Evolutionary conservation across 2,329 filamentous ascomycete genomes (phyloP).

Genomic region (Pseudodiploospora longispora): DNA sequence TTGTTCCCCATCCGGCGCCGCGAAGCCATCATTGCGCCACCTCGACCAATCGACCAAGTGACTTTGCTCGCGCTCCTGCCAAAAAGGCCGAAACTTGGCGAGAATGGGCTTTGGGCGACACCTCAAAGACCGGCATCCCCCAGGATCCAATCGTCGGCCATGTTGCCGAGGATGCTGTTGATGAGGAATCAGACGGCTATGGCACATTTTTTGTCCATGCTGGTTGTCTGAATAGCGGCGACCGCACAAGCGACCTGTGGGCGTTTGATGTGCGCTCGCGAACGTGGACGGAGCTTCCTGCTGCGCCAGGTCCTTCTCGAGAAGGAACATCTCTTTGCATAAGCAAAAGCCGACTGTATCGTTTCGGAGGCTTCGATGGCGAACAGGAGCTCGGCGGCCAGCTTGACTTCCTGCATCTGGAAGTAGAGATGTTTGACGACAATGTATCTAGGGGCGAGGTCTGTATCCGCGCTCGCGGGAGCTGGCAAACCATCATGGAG

Average conservation of each 20-base stretch:
- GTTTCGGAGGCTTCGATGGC: slow-evolving; percentile 76
- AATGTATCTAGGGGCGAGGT: slow-evolving; percentile 40
- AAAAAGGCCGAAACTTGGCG: slow-evolving; percentile 39
- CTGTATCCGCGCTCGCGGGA: slow-evolving; percentile 39
- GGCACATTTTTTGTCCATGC: slow-evolving; percentile 70
- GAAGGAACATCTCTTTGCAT: slow-evolving; percentile 62
- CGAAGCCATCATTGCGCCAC: slow-evolving; percentile 64
- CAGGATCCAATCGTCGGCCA: slow-evolving; percentile 51
- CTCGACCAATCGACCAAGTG: slow-evolving; percentile 47
- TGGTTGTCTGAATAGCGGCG: slow-evolving; percentile 57
- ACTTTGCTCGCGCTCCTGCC: slow-evolving; percentile 31
- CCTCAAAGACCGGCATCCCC: slow-evolving; percentile 46
- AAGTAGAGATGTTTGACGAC: slow-evolving; percentile 48
- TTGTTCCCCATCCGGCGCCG: slow-evolving; percentile 44
- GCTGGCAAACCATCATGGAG: slow-evolving; percentile 46
- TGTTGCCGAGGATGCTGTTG: slow-evolving; percentile 49
- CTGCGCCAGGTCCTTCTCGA: slow-evolving; percentile 58
- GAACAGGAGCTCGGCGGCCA: slow-evolving; percentile 59
- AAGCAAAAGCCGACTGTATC: slow-evolving; percentile 57
- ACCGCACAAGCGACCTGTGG: slow-evolving; percentile 64
- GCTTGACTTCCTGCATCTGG: slow-evolving; percentile 57
- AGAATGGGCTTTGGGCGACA: slow-evolving; percentile 49
- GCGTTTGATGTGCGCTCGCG: slow-evolving; percentile 58
- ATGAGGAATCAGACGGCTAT: slow-evolving; percentile 53
- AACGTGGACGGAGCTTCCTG: slow-evolving; percentile 59